phyloP scores from a whole-genome alignment of 192 early-diverging fungal species.

The Helicostylum pulchrum region DNA sequence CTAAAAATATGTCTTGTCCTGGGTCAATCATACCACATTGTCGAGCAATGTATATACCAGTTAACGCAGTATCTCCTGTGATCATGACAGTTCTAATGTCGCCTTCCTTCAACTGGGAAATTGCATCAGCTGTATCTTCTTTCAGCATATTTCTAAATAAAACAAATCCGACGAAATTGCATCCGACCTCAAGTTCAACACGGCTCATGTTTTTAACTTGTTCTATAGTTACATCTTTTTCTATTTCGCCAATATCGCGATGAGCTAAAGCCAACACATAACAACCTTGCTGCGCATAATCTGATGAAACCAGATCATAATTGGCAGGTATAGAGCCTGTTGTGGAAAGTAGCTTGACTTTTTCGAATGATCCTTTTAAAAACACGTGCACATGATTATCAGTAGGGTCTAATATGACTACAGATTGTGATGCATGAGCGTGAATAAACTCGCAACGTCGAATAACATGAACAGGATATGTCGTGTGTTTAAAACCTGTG shows the following conservation, averaged over 20 bases:
- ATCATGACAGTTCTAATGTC: conserved; percentile 77
- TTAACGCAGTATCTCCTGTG: conserved; percentile 77
- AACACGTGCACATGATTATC: conserved; percentile 59
- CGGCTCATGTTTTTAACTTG: conserved; percentile 42
- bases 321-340: conserved; percentile 47
- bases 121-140: conserved; percentile 62
- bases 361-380: conserved; percentile 81
- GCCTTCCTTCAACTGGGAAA: conserved; percentile 63
- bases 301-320: conserved; percentile 52
- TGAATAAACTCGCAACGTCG: conserved; percentile 79
- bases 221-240: conserved; percentile 37
- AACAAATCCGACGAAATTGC: conserved; percentile 56
- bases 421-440: conserved; percentile 70
- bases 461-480: conserved; percentile 47
- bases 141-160: conserved; percentile 79
- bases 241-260: conserved; percentile 53
- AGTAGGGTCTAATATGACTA: conserved; percentile 55
- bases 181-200: conserved; percentile 58
- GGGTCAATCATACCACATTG: conserved; percentile 61
- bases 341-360: conserved; percentile 50
- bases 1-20: conserved; percentile 38
- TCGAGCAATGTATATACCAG: conserved; percentile 68
- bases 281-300: conserved; percentile 68
- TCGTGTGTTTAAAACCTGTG: conserved; percentile 21
- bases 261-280: conserved; percentile 78